These are phyloP conservation scores for Alectoria sarmentosa DNA, from an alignment of 495 filamentous ascomycete species.

Conservation along the genomic window DNA sequence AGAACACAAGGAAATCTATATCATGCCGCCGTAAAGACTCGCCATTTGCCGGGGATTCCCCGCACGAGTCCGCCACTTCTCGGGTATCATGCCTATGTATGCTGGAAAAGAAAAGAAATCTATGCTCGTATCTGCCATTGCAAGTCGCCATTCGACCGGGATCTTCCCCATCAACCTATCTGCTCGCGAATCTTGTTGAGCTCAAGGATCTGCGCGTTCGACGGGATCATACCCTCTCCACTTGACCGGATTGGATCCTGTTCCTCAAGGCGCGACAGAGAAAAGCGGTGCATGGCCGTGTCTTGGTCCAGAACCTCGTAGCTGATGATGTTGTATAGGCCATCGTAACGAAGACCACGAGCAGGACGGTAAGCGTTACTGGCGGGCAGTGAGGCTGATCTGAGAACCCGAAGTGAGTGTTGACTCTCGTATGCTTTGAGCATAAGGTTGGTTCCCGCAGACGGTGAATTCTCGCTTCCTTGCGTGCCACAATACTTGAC, in stretches of 20 bases:
- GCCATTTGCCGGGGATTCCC: background rate
- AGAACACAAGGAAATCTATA: background rate
- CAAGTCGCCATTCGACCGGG: background rate
- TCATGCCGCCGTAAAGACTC: background rate
- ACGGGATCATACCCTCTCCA: conserved; percentile 15
- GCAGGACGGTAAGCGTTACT: conserved; percentile 39
- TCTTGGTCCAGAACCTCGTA: conserved; percentile 31
- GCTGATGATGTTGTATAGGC: conserved; percentile 42
- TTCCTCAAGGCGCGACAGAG: conserved; percentile 29
- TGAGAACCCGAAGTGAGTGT: conserved; percentile 42
- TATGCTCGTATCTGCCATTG: background rate
- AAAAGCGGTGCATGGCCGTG: conserved; percentile 36
- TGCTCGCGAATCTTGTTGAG: background rate
- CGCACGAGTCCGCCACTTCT: background rate
- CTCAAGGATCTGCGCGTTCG: conserved; percentile 12
- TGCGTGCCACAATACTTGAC: conserved; percentile 49
- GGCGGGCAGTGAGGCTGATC: conserved; percentile 32
- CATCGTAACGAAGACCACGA: conserved; percentile 49
- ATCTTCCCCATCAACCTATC: background rate
- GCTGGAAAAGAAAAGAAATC: background rate
- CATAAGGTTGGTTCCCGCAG: conserved; percentile 32
- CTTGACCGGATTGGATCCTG: conserved; percentile 39
- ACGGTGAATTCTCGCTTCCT: conserved; percentile 26
- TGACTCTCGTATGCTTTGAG: conserved; percentile 29
- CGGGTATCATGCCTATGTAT: background rate